Base-by-base conservation (phyloP, 352 stramenopile genomes). In the Peronospora farinosa region DNA sequence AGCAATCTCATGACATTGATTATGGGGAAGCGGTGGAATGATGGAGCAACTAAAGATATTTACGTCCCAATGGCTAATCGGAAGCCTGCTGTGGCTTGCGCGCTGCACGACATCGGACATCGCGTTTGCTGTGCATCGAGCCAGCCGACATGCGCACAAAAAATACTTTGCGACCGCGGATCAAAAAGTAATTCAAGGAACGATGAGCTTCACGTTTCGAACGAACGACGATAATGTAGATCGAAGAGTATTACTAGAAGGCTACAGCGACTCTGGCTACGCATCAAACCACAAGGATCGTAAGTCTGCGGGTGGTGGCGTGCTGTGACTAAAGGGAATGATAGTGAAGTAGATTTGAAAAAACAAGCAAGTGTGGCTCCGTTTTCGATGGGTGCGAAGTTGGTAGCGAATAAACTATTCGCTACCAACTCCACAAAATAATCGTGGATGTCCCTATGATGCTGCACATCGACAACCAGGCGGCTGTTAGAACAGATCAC, bases 401-500 rank as follows among this genome's bases (percentile, higher is more conserved):
- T 40, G 23, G 36, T 36, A 15, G 23, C 11, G 23, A 10, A 17
- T 46, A 8, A 31, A 31, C 7, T 12, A 3, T 30, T 3, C 27
- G 23, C 0, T 21, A 46, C 2, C 23, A 21, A 2, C 25, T 46
- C 10, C 23, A 19, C 4, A 13, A 46, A 10, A 15, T 44, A 15
- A 13, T 21, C 13, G 36, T 40, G 36, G 17, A 13, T 25, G 36
- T 21, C 12, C 40, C 40, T 17, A 35, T 46, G 21, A n/a, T 39
- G 27, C 7, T 48, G 41, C 27, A 39, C 9, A 28, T 38, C 27
- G 41, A 48, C 30, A 48, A 39, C 7, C 41, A 48, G 13, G 55
- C 66, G 33, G 52, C 65, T 1, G 54, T 56, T 15, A 54, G n/a
- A 58, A 3, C 27, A 53, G 0, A 78, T 77, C 17, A 36, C 60